Conservation (phyloP, 176 grass and related monocot genomes). For the Elaeis guineensis region DNA sequence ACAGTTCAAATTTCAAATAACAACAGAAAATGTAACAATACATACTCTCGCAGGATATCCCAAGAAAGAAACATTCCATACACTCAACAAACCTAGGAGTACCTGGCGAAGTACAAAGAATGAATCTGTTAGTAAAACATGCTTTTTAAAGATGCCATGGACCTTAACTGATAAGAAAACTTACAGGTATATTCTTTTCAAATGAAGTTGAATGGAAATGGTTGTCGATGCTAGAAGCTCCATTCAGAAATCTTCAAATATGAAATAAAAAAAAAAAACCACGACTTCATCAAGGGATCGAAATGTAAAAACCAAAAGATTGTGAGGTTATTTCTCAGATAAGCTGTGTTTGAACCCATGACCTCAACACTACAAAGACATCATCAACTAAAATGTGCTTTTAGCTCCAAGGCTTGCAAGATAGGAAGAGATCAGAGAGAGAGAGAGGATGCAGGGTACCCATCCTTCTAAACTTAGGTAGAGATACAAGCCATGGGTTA, state of each 20-base stretch:
- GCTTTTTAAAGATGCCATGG: no score
- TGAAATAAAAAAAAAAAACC: slow-evolving; percentile 14
- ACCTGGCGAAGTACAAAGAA: slow-evolving; percentile 49
- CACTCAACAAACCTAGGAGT: slow-evolving; percentile 89
- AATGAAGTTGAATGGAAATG: slow-evolving; percentile 70
- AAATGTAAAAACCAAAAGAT: no score
- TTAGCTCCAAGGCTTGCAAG: no score
- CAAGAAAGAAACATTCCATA: slow-evolving; percentile 98
- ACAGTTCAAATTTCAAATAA: slow-evolving; percentile 22
- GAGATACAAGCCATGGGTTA: no score
- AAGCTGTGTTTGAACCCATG: no score
- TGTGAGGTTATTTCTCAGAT: no score
- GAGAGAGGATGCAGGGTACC: no score
- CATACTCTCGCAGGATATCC: slow-evolving; percentile 89
- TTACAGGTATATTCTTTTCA: slow-evolving; percentile 94
- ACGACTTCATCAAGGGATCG: slow-evolving; percentile 1
- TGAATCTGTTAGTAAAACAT: slow-evolving; percentile 9
- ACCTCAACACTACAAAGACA: no score
- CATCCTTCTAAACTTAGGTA: no score
- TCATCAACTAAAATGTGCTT: no score
- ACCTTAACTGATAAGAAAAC: not conserved
- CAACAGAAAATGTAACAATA: not conserved
- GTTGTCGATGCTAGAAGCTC: slow-evolving; percentile 76
- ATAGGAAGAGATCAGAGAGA: no score
- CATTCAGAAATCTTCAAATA: slow-evolving; percentile 83